Base-by-base conservation (phyloP, 768 basidiomycete species). In the Clavulina sp. region DNA sequence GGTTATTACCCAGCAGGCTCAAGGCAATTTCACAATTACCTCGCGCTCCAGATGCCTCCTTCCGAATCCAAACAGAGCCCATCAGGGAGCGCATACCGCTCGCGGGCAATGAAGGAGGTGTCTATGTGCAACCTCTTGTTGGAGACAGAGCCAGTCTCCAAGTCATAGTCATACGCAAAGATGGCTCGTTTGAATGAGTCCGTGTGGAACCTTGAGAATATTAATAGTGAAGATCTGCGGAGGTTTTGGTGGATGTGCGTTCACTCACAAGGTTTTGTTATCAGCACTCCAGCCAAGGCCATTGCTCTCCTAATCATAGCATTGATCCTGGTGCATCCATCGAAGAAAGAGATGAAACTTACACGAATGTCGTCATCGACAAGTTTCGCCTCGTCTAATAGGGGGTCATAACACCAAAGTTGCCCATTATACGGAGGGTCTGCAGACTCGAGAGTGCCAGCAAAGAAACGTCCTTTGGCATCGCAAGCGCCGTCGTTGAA, bases 401-500 rank as follows among this genome's bases (percentile, higher is more conserved):
- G 51, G 26, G 80, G 75, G 60, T 80, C 77, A 58, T 73, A 78
- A 62, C 68, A 68, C 61, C 73, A 81, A 32, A 82, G 63, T 55
- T 70, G 68, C 6, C 80, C 80, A 3, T 74, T 46, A 80, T 67
- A 23, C 62, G 65, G 47, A 68, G 68, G 43, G 47, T 71, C 68
- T 57, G 69, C 64, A 49, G 73, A 75, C 56, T 65, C 50, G 48
- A 81, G 60, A 0, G 79, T 77, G n/a, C 80, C 80, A 23, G 77
- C 76, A 57, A 81, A 74, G 61, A 76, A 81, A 38, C 78, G 71
- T 4, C 80, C 80, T 43, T 43, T 51, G 9, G 54, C 70, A 58
- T 81, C 79, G 59, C 81, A 82, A 2, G 69, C 78, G 32, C 79
- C 81, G 58, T 81, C 80, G 63, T 83, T 81, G 65, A 82, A 80